Base-by-base conservation (phyloP, 352 stramenopile genomes). In the Pythium oligandrum region DNA sequence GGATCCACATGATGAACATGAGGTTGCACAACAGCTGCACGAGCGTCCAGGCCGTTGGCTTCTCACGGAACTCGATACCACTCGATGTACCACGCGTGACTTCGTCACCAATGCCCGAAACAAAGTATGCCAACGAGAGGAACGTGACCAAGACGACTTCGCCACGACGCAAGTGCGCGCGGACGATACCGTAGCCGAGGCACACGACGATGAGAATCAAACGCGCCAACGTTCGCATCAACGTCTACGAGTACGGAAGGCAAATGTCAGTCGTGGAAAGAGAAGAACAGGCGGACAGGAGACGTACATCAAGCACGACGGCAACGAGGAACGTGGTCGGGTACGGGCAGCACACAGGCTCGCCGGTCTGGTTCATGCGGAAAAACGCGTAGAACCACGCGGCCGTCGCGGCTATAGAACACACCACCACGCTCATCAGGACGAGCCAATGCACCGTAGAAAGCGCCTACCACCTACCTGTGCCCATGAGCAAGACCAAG, bases 1-100 rank as follows among this genome's bases (percentile, higher is more conserved):
- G 88, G 57, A 96, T 96, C 87, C 87, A 96, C 67, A 95, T 86
- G 53, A 96, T 90, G 56, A 95, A 96, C 42, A 75, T 59, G 17
- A 96, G 71, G 51, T 96, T 94, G 65, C 85, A 95, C 30, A 93
- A 40, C 40, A 96, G 57, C 65, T 94, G 85, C 32, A 88, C 54
- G 46, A 96, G 89, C 43, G 86, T 88, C 85, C 82, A 96, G 11
- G 76, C 64, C n/a, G 77, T 92, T 26, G 80, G 83, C 51, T 85
- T 81, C 39, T 88, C 66, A 7, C 83, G 80, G 54, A 92, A 90
- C 51, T 90, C 76, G 37, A 74, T 78, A 40, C 81, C 83, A 54
- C 80, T 90, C 44, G 81, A 90, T 4, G 76, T 93, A 35, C 82
- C 81, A 30, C 81, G 82, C 44, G 80, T 90, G 12, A 92, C 64